Base-by-base conservation (phyloP, 768 basidiomycete species). In the Hericium erinaceus region DNA sequence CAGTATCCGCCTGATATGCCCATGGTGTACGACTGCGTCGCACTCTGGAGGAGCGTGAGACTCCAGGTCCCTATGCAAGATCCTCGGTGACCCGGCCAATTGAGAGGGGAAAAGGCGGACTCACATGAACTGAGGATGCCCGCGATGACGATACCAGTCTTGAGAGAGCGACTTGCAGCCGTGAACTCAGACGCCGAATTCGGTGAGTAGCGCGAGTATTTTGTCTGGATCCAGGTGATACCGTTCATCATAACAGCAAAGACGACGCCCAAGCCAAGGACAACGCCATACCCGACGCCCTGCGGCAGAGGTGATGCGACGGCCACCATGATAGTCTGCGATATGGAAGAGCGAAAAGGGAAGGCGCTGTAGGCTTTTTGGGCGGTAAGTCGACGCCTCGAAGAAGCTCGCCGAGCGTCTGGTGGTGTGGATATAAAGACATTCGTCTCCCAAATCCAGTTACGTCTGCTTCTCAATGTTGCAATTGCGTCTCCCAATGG, bases 31-130 rank as follows among this genome's bases (percentile, higher is more conserved):
- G 69, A 65, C 40, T 61, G 60, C 4, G 66, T 65, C 37, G 66
- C 63, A 15, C 63, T 64, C 49, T 66, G 64, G 24, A 70, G 60
- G 16, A 70, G 60, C 20, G 69, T 70, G 10, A 67, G 64, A n/a
- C 64, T 64, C 68, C 67, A 68, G 10, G 68, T 70, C 69, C 68
- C 67, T 26, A 66, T 66, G 22, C 28, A 69, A 68, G 53, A 65
- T 61, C 39, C 57, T 58, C 16, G 38, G 16, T 16, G 6, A 22
- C 22, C 11, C 18, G 8, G 49, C 9, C 39, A 46, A 51, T 51
- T 16, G 16, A 24, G 24, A 33, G 9, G 7, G 13, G 24, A 38
- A 26, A 16, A 46, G 2, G 20, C 33, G 16, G 16, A 53, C 52
- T 28, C 38, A 53, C 52, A 53, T 40, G 52, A 53, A 15, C 52